Evolutionary conservation across 208 protist genomes (phyloP), one percentile per base, ranked within the genome.

Genomic region (Acanthamoeba healyi): DNA sequence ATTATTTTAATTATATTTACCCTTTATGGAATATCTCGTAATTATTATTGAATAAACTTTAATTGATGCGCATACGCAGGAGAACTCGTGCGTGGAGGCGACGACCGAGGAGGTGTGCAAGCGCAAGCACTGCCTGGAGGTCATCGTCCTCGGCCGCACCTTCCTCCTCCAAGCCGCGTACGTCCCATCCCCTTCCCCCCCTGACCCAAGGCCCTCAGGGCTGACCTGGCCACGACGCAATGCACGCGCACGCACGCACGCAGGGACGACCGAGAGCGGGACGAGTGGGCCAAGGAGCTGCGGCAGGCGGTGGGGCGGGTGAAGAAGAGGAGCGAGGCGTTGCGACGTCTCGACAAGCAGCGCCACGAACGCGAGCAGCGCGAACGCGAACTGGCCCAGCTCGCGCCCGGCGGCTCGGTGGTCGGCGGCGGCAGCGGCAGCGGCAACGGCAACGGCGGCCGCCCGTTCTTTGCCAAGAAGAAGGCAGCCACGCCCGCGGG

Each of bases 111-210:
- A 15, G 7, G 74, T 15, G 40, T n/a, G 15, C n/a, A 84, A 84
- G 74, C 29, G 38, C n/a, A 84, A 84, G 40, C n/a, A 56, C 74
- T 84, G 74, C 74, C 29, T 84, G 12, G 74, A 84, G 54, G 42
- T 84, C 9, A n/a, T 84, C 12, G 74, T 84, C 40, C 74, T 84
- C 42, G 74, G 74, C 24, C 74, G 74, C 42, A 84, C 74, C 40
- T 84, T 84, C 42, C 15, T 84, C 74, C 29, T 84, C 74, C 74
- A 84, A n/a, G 74, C 74, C 34, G 36, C 74, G 74, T 84, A 54
- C 74, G 74, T 74, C n/a, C n/a, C n/a, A n/a, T n/a, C n/a, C n/a
- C n/a, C n/a, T n/a, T n/a, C n/a, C n/a, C n/a, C n/a, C n/a, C n/a
- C n/a, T 34, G 12, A 19, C 1, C 1, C 26, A 26, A 14, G 6